Percentiles rank a stretch among this genome's conserved stretches.
Evolutionary conservation across 129 eudicot genomes (phyloP).

Genomic region (Flaveria ramosissima): DNA sequence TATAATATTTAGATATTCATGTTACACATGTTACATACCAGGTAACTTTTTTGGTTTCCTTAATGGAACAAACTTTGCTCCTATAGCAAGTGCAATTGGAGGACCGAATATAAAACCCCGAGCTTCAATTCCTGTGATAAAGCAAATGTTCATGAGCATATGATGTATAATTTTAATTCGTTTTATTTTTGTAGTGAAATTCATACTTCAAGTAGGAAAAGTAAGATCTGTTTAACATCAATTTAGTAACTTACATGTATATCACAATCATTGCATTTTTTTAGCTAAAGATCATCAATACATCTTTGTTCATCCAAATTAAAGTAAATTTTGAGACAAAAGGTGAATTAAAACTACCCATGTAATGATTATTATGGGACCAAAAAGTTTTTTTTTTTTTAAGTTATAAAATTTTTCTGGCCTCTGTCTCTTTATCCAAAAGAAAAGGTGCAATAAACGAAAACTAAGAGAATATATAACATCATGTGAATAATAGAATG

Average conservation of each 20-base stretch:
- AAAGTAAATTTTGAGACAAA: constrained; percentile 19
- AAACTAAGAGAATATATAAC: constrained; percentile 17
- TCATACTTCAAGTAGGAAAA: background rate
- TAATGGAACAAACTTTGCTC: constrained; percentile 90
- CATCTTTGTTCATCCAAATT: constrained; percentile 16
- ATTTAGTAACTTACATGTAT: background rate
- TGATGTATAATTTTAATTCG: background rate
- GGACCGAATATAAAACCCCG: constrained; percentile 92
- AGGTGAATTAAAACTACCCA: constrained; percentile 15
- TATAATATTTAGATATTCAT: background rate
- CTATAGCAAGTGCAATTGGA: constrained; percentile 88
- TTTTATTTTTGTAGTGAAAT: background rate
- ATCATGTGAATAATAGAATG: constrained; percentile 18
- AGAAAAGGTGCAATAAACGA: constrained; percentile 15
- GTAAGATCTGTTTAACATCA: background rate
- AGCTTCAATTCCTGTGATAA: constrained; percentile 75
- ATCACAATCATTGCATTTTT: constrained; percentile 25
- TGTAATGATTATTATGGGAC: constrained; percentile 27
- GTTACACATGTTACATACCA: constrained; percentile 47
- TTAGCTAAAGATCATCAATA: constrained; percentile 17
- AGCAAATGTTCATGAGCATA: constrained; percentile 9
- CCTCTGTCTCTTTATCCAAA: background rate
- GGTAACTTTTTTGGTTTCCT: constrained; percentile 85
- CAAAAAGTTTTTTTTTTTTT: constrained; percentile 24
- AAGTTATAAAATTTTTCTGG: background rate